Evolutionary conservation across 176 grass and related monocot genomes (phyloP), one percentile per base, ranked within the genome.

Genomic region (Avena atlantica): DNA sequence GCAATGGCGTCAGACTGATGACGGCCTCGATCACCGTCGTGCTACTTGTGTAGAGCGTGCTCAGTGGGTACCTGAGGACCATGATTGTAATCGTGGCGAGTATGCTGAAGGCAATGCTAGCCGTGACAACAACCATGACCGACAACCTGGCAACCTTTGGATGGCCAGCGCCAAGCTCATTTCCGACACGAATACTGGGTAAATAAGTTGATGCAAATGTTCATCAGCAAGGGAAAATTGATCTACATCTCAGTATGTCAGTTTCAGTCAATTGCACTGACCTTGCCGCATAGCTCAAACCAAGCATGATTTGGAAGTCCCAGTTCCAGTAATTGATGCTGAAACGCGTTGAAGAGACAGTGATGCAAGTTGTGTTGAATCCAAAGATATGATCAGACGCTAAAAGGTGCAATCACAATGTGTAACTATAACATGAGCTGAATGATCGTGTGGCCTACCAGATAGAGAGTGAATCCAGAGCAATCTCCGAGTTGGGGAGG

Each of bases 291-390:
- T 97, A 92, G 74, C 92, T 87, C 70, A 97, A 76, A 17, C 92
- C 95, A 78, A 94, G 84, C 92, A 97, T 97, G 90, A 97, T 92
- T 60, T 87, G 88, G 78, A 97, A 94, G 67, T 97, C 95, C 95
- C 95, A 91, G 75, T 92, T 93, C 92, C 92, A 97, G 84, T 97
- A 97, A 67, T 97, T 97, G 57, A 92, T 81, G 84, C 95, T 94
- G 88, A 53, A 62, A 71, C 29, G 40, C 31, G 49, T 58, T 1
- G 34, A 49, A 88, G 24, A 84, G 36, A 88, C 70, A 70, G 31
- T 9, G 45, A 69, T 23, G 27, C 16, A 3, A 24, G 9, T 69
- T 83, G 57, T 68, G n/a, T 44, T 52, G 9, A 66, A 83, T 42
- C 72, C 42, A 45, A 75, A 70, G 70, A 44, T 51, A 87, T 81